Conservation (phyloP, 1,284 basidiomycete genomes). For the Leccinum proliferum region DNA sequence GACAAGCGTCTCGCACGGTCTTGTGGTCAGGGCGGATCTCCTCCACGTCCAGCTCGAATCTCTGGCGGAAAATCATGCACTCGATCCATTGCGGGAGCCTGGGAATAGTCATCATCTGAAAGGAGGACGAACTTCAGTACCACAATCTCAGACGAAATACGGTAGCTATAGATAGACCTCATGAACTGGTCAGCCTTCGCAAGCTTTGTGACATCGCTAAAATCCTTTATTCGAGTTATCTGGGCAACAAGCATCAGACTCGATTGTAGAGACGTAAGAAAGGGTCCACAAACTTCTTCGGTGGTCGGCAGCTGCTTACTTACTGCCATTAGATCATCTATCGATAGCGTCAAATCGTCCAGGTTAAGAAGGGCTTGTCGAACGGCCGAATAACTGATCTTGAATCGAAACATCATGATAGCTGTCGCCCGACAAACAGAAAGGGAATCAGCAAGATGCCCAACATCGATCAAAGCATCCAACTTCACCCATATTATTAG, state of each 20-base stretch:
- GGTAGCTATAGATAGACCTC: slow-evolving; percentile 42
- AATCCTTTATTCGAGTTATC: slow-evolving; percentile 61
- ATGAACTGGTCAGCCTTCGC: slow-evolving; percentile 81
- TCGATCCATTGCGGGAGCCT: slow-evolving; percentile 68
- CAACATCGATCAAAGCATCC: background rate
- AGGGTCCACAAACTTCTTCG: slow-evolving; percentile 57
- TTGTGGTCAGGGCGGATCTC: slow-evolving; percentile 82
- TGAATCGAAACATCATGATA: slow-evolving; percentile 78
- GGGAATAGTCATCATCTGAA: slow-evolving; percentile 74
- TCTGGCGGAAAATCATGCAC: slow-evolving; percentile 80
- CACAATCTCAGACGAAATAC: background rate
- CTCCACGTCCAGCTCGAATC: slow-evolving; percentile 77
- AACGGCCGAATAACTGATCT: slow-evolving; percentile 59
- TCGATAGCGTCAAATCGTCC: slow-evolving; percentile 59
- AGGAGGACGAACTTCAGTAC: slow-evolving; percentile 4
- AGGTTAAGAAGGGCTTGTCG: slow-evolving; percentile 63
- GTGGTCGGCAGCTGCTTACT: slow-evolving; percentile 67
- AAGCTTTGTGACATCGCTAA: slow-evolving; percentile 63
- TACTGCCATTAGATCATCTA: slow-evolving; percentile 72
- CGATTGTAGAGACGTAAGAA: background rate
- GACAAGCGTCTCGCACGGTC: slow-evolving; percentile 68
- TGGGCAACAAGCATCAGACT: slow-evolving; percentile 22
- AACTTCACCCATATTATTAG: slow-evolving; percentile 72
- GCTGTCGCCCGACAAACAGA: slow-evolving; percentile 34
- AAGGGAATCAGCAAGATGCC: slow-evolving; percentile 9